Evolutionary conservation across 257 asterid genomes (phyloP).

Genomic region (Ajuga chamaepitys): DNA sequence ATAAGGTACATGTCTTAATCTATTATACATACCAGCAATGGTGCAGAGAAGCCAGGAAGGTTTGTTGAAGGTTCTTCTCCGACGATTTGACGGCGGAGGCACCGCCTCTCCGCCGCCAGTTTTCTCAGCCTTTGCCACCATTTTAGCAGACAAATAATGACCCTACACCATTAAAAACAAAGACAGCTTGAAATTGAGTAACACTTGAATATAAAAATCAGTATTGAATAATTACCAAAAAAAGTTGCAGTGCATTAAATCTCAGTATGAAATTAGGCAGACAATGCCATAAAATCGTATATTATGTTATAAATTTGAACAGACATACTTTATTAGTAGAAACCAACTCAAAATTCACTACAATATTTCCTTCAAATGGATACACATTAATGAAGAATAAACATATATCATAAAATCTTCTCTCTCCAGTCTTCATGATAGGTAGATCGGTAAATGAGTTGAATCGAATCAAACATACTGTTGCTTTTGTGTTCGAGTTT

Average conservation of each 20-base stretch:
- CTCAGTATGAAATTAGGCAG: not conserved
- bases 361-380: too few relatives aligned
- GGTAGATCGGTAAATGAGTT: too few relatives aligned
- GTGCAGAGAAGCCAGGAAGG: constrained; percentile 95
- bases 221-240: not conserved
- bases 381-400: too few relatives aligned
- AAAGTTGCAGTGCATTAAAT: not conserved
- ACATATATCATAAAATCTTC: too few relatives aligned
- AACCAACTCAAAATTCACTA: too few relatives aligned
- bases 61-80: constrained; percentile 45
- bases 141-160: constrained; percentile 10
- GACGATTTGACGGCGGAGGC: constrained; percentile 24
- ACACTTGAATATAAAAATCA: not conserved
- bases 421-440: too few relatives aligned
- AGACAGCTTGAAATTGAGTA: not conserved
- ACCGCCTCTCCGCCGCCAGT: constrained; percentile 21
- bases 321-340: too few relatives aligned
- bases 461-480: too few relatives aligned
- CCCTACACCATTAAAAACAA: constrained; percentile 18
- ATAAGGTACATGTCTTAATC: not conserved
- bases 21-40: constrained; percentile 88
- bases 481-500: too few relatives aligned
- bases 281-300: not conserved
- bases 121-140: constrained; percentile 46
- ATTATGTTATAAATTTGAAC: not conserved